Evolutionary conservation across 345 rosid genomes (phyloP).

Genomic region (Clarkia xantiana): DNA sequence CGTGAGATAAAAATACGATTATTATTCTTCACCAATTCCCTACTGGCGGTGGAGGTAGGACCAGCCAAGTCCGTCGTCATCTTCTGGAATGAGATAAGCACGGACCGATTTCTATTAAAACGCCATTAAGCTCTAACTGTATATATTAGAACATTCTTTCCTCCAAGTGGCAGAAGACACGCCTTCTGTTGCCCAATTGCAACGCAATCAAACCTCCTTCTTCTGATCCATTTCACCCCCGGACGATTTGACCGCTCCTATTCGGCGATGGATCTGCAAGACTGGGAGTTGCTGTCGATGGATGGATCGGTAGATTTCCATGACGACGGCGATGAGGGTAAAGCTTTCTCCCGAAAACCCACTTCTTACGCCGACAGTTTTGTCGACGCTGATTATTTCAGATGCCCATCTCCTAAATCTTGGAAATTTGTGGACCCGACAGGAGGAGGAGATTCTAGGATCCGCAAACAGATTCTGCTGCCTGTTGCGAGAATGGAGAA

Average conservation of each 20-base stretch:
- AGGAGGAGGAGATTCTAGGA: conserved; percentile 14
- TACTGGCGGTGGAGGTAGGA: too few species aligned
- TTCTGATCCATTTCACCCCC: neutral
- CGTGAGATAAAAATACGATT: too few species aligned
- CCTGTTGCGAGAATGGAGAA: conserved; percentile 25
- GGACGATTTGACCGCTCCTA: neutral
- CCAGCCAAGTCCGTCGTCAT: too few species aligned
- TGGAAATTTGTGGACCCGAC: conserved; percentile 3
- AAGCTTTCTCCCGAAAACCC: conserved; percentile 16
- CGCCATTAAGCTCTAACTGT: too few species aligned
- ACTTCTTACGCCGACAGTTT: conserved; percentile 16
- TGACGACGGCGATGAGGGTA: conserved; percentile 22
- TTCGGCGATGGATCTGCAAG: conserved; percentile 52
- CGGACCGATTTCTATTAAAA: too few species aligned
- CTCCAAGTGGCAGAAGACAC: too few species aligned
- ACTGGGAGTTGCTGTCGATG: conserved; percentile 71
- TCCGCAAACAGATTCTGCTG: conserved; percentile 31
- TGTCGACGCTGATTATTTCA: conserved; percentile 42
- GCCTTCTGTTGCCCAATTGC: too few species aligned
- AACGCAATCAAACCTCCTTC: too few species aligned
- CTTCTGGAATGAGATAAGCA: too few species aligned
- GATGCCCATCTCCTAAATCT: conserved; percentile 17
- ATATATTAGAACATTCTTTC: too few species aligned
- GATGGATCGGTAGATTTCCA: conserved; percentile 30
- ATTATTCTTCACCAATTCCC: too few species aligned